Base-by-base conservation (phyloP, 441 rosid genomes). In the Populus tomentosa region DNA sequence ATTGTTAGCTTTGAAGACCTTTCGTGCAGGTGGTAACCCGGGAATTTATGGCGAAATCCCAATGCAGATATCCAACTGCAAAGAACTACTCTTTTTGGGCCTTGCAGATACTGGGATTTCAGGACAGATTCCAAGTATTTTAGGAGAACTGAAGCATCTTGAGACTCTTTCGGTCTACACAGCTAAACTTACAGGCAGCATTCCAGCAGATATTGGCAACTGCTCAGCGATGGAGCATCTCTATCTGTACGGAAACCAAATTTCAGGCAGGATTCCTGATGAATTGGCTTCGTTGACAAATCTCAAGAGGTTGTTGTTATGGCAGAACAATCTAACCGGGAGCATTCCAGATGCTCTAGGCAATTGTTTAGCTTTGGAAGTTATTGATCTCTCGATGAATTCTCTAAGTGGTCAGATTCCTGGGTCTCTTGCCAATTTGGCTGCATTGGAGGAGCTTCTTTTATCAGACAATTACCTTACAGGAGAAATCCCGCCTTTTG, bases 41-140 rank as follows among this genome's bases (percentile, higher is more conserved):
- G 89, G 86, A 70, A 80, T 91, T 67, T 81, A 42, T 20, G 91
- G 96, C 42, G 87, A 87, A 71, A 88, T 91, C 61, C 96, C 96
- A 46, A 72, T 67, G 82, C 85, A 86, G 87, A 84, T 91, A 79
- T 85, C 91, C 24, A 87, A 83, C 85, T 91, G 96, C 83, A 83
- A 73, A 42, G 50, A 68, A 13, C 82, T 91, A 20, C 36, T 74
- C 13, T 82, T 79, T 77, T 80, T 91, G 69, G 96, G 96, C 18
- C 92, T 91, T 21, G 90, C 96, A 10, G 96, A 91, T 67, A 90
- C 96, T 0, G 90, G 84, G 62, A 83, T 90, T 82, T 84, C 92
- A 4, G 94, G 96, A 53, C 72, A 79, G 75, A 81, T 91, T 61
- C 96, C 96, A 6, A 73, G 59, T 6, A 86, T 84, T 73, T 21